Evolutionary conservation across 2,329 filamentous ascomycete genomes (phyloP).

Genomic region (Leptographium procerum): DNA sequence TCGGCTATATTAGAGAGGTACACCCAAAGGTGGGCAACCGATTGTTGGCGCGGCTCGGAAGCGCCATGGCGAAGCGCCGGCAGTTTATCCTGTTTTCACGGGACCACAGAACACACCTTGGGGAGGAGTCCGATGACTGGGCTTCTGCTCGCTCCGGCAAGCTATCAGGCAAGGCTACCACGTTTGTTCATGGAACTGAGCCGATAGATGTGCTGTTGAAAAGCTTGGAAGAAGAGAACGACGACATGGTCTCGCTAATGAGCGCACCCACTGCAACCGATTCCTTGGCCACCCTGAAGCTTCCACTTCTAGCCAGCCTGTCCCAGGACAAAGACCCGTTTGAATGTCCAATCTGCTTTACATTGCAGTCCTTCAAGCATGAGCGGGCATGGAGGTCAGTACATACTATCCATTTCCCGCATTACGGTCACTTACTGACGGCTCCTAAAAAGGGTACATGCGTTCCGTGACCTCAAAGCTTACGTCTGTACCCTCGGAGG

Average conservation of each 20-base stretch:
- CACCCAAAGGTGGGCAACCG: not conserved
- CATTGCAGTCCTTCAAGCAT: not conserved
- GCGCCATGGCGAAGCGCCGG: not conserved
- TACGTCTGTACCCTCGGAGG: not conserved
- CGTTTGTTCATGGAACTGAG: no score
- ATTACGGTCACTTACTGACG: not conserved
- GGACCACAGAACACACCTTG: not conserved
- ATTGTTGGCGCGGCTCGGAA: not conserved
- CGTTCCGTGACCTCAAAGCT: not conserved
- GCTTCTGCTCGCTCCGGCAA: no score
- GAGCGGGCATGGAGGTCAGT: not conserved
- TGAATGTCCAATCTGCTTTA: not conserved
- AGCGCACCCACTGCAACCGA: no score
- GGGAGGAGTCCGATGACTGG: no score
- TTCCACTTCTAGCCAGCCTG: not conserved
- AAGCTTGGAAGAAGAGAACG: no score
- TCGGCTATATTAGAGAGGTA: not conserved
- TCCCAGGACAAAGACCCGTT: not conserved
- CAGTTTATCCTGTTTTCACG: not conserved
- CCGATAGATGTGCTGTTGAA: no score
- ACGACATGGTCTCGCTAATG: no score
- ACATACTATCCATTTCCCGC: not conserved
- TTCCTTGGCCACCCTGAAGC: no score
- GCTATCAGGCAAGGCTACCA: no score
- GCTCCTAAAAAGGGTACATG: not conserved